Evolutionary conservation across 208 protist species (phyloP), one percentile per base, ranked within the genome.

Genomic region (Leishmania turanica): DNA sequence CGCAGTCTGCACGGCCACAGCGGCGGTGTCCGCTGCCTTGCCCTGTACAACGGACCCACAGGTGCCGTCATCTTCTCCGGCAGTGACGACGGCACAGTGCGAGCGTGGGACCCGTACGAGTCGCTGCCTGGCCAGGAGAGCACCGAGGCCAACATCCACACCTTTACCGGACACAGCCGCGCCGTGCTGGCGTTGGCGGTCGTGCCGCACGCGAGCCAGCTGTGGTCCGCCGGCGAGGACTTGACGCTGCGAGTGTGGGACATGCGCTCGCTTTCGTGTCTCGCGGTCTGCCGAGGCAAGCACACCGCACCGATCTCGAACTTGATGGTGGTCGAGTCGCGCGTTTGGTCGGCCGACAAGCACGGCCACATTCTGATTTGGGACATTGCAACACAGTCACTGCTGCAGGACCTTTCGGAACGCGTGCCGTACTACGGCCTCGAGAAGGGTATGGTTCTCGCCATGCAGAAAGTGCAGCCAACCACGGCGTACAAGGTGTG

Each of bases 291-390:
- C n/a, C 68, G 54, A 72, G 77, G 80, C 47, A 76, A 47, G 53
- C 94, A 97, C 87, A 86, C 81, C 24, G 92, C 94, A 21, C 94
- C 94, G 8, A 82, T 97, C 17, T 78, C 87, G 27, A 89, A 77
- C 69, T 78, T 97, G 49, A 65, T 88, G 78, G 58, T 88, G 34
- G 73, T 97, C 19, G 92, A 89, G 78, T 88, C 85, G 7, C 91
- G 95, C 60, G 80, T 98, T 70, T 98, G 95, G 94, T 92, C 88
- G 37, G 95, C 89, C n/a, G 95, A 96, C 75, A 93, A 93, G 77
- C 90, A 94, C 77, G 95, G 95, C 7, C 86, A 86, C 75, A 87
- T 97, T 49, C 64, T 95, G 65, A 64, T 98, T 58, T 98, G 95
- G 94, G 93, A 98, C 81, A 81, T 94, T 62, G 91, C 89, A 53